Evolutionary conservation across 2,329 filamentous ascomycete genomes (phyloP), one percentile per base, ranked within the genome.

Genomic region (Xylariaceae sp.): DNA sequence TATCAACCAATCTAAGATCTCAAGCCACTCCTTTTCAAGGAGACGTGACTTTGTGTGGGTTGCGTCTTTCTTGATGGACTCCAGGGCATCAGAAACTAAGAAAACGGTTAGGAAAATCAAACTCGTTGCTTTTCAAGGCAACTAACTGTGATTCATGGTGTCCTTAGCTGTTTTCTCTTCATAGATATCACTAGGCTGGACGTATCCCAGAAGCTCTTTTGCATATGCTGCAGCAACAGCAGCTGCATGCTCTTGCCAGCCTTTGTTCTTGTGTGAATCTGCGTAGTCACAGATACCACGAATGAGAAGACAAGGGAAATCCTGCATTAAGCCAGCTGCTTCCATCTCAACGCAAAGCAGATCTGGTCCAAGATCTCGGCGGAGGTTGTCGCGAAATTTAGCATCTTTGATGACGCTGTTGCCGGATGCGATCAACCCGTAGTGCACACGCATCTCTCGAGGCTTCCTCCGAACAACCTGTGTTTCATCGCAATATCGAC

Each of bases 1-100:
- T 0, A 67, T 64, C 8, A 75, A 55, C 72, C 70, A 75, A 5
- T 68, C 44, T 0, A 66, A 55, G 8, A 50, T 36, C 14, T 36
- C 19, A 5, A 40, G 7, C 5, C 41, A 19, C 16, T 42, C 32
- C 10, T 39, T 35, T 5, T 29, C 41, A 14, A 39, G 25, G 32
- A 45, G 21, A 23, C 16, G 12, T 17, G 2, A 10, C 12, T 21
- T 44, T 25, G 38, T 44, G n/a, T 38, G 7, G 12, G 21, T 23
- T 11, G 22, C 23, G 4, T 37, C 10, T 14, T 40, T 17, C 5
- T 37, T 27, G 5, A 40, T 33, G 3, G 40, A 22, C 7, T 27
- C 39, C 6, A 43, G 0, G 27, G 20, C 22, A 23, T 7, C 25
- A 16, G 36, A 32, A 34, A 47, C 45, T 47, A 8, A 1, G 12